Base-by-base conservation (phyloP, 2,329 filamentous ascomycete genomes). In the Colletotrichum musae region DNA sequence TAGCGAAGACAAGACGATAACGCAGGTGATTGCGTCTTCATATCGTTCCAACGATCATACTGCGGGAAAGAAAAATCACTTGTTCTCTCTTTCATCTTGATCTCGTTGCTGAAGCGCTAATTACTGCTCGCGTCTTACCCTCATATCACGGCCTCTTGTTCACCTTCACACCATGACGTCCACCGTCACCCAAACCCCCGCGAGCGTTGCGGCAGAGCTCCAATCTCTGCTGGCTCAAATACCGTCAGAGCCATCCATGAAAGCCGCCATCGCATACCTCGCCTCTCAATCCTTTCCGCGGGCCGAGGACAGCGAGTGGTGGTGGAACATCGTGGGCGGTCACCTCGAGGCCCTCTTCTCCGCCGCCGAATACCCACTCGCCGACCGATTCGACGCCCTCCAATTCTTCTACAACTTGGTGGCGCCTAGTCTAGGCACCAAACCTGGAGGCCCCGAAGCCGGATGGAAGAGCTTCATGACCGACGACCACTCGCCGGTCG, bases 391-490 rank as follows among this genome's bases (percentile, higher is more conserved):
- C 18, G 18, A 45, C 2, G 54, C 54, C 21, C 54, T 57, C 12
- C 18, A 4, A 39, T 57, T 57, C 54, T 57, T 57, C 21, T 45
- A 57, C n/a, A 36, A 45, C 21, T 18, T 45, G 10, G 39, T 45
- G 21, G 45, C 54, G 39, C 54, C 54, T 18, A 36, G 54, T 6
- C 21, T 57, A 10, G 54, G 54, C 5, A 10, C 21, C 7, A 57
- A 6, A 5, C 54, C 54, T 4, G 15, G 3, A 3, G 5, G 18
- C 5, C 6, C 54, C 12, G n/a, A 28, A 18, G 54, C 54, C 5
- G 13, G 4, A 4, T 80, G 80, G 80, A 71, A 75, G 63, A 81
- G 80, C 67, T 82, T 81, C 66, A 81, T 82, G 79, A 82, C 80
- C 3, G 80, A 82, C 60, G 76, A 82, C 60, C 62, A 77, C 32